Percentiles rank a stretch among this genome's conserved stretches.
These are phyloP conservation scores for Sporothrix sp. DNA, from an alignment of 2,329 filamentous ascomycete genomes.

Conservation along the genomic window DNA sequence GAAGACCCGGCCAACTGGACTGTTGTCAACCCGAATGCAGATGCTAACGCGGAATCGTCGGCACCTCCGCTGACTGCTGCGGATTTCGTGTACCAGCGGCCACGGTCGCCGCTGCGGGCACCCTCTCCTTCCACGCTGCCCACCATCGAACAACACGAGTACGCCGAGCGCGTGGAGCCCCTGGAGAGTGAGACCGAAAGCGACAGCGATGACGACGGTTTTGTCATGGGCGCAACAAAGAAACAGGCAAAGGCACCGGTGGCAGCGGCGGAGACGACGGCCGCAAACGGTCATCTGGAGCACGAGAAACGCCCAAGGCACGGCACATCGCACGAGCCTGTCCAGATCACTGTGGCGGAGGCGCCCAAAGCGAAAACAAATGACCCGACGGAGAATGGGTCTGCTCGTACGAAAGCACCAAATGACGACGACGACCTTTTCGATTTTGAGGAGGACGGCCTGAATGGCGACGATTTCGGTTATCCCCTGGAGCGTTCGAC, in stretches of 20 bases:
- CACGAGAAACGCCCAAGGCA: not conserved
- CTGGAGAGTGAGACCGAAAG: constrained; percentile 2
- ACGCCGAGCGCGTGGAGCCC: constrained; percentile 6
- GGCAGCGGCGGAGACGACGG: not conserved
- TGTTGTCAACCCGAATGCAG: constrained; percentile 23
- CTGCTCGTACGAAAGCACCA: not conserved
- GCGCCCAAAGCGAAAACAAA: no score
- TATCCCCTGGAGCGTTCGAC: constrained; percentile 14
- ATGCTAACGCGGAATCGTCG: constrained; percentile 5
- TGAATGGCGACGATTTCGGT: constrained; percentile 18
- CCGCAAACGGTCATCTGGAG: not conserved
- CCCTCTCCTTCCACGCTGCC: not conserved
- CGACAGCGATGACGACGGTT: constrained; percentile 13
- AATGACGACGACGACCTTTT: constrained; percentile 17
- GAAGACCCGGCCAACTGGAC: constrained; percentile 28
- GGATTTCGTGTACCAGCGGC: not conserved
- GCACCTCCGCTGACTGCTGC: not conserved
- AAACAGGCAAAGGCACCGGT: not conserved
- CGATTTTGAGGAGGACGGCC: constrained; percentile 19
- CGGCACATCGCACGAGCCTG: not conserved
- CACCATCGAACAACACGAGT: not conserved
- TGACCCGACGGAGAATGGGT: not conserved
- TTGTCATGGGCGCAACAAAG: constrained; percentile 13
- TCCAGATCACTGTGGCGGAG: not conserved
- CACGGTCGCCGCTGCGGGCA: not conserved